Evolutionary conservation across 2,329 filamentous ascomycete species (phyloP), one percentile per base, ranked within the genome.

Genomic region (Sordariomycetes sp.): DNA sequence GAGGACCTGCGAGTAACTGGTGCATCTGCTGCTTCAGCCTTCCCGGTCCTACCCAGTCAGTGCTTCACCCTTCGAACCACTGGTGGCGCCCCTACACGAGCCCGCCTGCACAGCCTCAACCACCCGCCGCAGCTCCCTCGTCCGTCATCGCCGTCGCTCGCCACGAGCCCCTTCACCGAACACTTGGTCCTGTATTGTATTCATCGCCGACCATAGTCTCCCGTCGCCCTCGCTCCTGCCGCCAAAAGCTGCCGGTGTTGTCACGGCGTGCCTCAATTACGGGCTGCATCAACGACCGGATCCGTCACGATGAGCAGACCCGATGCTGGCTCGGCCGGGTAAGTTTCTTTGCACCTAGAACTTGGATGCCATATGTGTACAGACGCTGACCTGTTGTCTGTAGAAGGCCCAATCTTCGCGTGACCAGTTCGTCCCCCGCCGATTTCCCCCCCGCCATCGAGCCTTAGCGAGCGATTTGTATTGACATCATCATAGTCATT

Each of bases 401-500:
- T 50, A 86, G 82, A 59, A 78, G 82, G 66, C 78, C 86, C 54
- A 96, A 95, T 65, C 70, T 96, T 55, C 80, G 90, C 64, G 78
- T 96, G 48, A 95, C 88, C 51, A 94, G 90, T 95, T 75, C 58
- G 75, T 61, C 46, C 20, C 46, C 46, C 39, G n/a, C n/a, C n/a
- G n/a, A 37, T 39, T 21, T 37, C 29, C 39, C 41, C 41, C 37
- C 32, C 40, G 39, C 35, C 36, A 36, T 34, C 25, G 12, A 30
- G 39, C n/a, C 37, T 37, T 40, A 6, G 12, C 12, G 33, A 32
- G 34, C 27, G 5, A 36, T 26, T 18, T 31, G 35, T 54, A 47
- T 61, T 68, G 50, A 72, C 54, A 38, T 42, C 32, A 43, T 40
- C 49, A 48, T 59, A 96, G 92, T 98, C 66, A 95, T 98, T 68